phyloP scores from a whole-genome alignment of 345 rosid species.

The Hypericum perforatum region DNA sequence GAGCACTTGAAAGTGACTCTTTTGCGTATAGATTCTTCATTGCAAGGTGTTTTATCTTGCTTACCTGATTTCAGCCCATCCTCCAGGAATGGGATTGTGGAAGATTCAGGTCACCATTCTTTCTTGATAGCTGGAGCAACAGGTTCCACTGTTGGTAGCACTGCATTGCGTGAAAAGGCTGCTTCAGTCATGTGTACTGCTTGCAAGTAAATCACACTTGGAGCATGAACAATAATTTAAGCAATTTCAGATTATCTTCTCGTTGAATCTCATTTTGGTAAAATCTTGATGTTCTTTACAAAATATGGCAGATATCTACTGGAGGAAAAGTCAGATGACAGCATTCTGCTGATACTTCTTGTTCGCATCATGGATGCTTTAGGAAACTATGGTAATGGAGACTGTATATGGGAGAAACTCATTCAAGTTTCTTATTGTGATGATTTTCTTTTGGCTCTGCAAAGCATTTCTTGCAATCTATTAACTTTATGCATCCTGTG shows the following conservation, averaged over 20 bases:
- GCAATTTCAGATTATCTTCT: too few relatives aligned
- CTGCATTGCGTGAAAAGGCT: conserved; percentile 78
- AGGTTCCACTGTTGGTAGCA: conserved; percentile 79
- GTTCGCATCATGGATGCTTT: conserved; percentile 92
- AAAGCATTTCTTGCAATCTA: neutral
- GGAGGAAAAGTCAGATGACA: conserved; percentile 95
- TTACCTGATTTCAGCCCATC: conserved; percentile 96
- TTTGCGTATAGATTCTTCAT: conserved; percentile 83
- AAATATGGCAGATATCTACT: conserved; percentile 56
- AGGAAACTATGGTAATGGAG: conserved; percentile 75
- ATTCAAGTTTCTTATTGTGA: conserved; percentile 1
- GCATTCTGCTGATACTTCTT: conserved; percentile 75
- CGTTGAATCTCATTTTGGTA: conserved; percentile 11
- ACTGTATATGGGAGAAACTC: conserved; percentile 16
- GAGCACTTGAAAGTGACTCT: conserved; percentile 96
- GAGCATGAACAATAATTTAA: neutral
- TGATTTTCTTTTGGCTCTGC: conserved; percentile 1
- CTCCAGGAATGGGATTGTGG: conserved; percentile 45
- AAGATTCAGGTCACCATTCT: conserved; percentile 36
- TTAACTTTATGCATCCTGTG: conserved; percentile 1
- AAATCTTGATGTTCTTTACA: conserved; percentile 14
- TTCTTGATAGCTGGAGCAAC: conserved; percentile 95
- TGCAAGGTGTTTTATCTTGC: conserved; percentile 98
- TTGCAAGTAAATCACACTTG: conserved; percentile 66
- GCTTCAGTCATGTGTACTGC: conserved; percentile 63